phyloP scores from a whole-genome alignment of 805 yeast genomes.

The Saccharomyces paradoxus region DNA sequence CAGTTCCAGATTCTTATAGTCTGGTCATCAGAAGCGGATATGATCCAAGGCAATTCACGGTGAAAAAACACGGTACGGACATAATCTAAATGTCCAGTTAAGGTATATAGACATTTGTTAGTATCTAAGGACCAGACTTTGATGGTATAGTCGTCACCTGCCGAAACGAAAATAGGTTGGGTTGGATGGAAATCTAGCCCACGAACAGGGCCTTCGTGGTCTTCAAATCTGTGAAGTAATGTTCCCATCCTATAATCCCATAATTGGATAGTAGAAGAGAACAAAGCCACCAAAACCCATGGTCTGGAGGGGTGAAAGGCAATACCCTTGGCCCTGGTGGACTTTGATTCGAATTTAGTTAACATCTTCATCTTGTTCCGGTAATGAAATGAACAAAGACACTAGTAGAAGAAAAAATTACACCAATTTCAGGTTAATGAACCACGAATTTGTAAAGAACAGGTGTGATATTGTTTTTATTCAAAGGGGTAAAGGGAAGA shows the following conservation, averaged over 20 bases:
- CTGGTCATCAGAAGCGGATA: constrained; percentile 94
- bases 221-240: constrained; percentile 89
- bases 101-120: constrained; percentile 83
- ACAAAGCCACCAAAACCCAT: constrained; percentile 91
- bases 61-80: constrained; percentile 92
- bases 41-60: constrained; percentile 93
- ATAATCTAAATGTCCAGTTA: constrained; percentile 91
- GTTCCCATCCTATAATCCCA: constrained; percentile 99
- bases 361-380: constrained; percentile 67
- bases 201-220: constrained; percentile 97
- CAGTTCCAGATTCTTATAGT: constrained; percentile 99
- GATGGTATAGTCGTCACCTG: constrained; percentile 93
- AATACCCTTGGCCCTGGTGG: constrained; percentile 94
- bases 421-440: background rate
- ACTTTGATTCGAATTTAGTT: constrained; percentile 90
- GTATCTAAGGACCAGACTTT: constrained; percentile 94
- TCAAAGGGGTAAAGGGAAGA: background rate
- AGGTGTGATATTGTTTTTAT: background rate
- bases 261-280: constrained; percentile 95
- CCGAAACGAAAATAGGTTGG: constrained; percentile 92
- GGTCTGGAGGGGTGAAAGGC: constrained; percentile 93
- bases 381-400: background rate
- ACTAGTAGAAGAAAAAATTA: background rate
- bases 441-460: background rate
- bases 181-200: constrained; percentile 95